Base-by-base conservation (phyloP, 1,284 basidiomycete species). In the Apiotrichum porosum region DNA sequence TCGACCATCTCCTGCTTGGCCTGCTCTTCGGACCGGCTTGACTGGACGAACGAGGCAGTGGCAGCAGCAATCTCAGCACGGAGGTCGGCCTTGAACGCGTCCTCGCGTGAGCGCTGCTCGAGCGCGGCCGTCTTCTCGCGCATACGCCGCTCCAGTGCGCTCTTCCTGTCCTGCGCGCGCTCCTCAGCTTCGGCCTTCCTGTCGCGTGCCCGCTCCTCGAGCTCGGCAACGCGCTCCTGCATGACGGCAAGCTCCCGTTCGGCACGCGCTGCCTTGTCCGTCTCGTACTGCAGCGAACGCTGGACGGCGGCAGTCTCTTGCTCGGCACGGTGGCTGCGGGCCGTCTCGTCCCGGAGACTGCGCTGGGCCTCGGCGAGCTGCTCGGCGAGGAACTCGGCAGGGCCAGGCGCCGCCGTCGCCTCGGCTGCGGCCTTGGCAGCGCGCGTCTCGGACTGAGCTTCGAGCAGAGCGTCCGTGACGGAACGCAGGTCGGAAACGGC, bases 391-490 rank as follows among this genome's bases (percentile, higher is more conserved):
- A 41, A 35, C 19, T 47, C 37, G 1, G 44, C 24, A 21, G 32
- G 43, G 10, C 12, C 12, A 6, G 36, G 28, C 3, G 32, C 28
- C 6, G 35, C 41, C 22, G 28, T 31, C 24, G 37, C 15, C n/a
- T n/a, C n/a, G 26, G 35, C 37, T 23, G 47, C 50, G 30, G 42
- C 33, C 34, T 38, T 39, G 42, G 37, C 26, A 6, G 32, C 47
- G 15, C 44, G 47, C 12, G 24, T 26, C 24, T 54, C 47, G 2
- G 37, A 34, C 32, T 44, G 47, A 5, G 47, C 41, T n/a, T 44
- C 47, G 13, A 56, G 47, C 2, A 56, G 38, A 23, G 50, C 47
- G 17, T 46, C 47, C 24, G 52, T 54, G 5, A 47, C 52, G 4
- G 44, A 42, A 0, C 47, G 47, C 23, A 54, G 36, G 15, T 54